A percentile compares a stretch with the other conserved stretches of the same genome.
These are phyloP conservation scores for Suillus fuscotomentosus DNA, from an alignment of 768 basidiomycete genomes.

Conservation along the genomic window DNA sequence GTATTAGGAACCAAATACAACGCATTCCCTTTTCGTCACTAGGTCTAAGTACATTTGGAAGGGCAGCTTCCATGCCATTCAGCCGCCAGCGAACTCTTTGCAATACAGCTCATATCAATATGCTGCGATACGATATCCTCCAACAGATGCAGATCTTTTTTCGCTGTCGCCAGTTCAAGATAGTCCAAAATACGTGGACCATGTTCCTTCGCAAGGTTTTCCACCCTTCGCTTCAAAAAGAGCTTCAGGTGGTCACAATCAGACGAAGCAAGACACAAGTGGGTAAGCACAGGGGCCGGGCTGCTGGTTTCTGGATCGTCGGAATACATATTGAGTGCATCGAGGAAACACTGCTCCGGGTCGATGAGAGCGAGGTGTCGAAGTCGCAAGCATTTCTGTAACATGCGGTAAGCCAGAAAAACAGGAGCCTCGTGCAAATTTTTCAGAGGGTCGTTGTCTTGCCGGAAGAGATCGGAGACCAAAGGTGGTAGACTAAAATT, in stretches of 20 bases:
- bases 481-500: background rate
- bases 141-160: background rate
- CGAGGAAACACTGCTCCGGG: slow-evolving; percentile 2
- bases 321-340: slow-evolving; percentile 4
- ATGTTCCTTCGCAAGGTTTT: background rate
- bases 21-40: slow-evolving; percentile 5
- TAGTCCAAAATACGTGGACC: background rate
- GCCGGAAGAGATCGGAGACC: background rate
- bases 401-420: background rate
- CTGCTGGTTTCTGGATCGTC: background rate
- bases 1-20: slow-evolving; percentile 8
- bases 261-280: background rate
- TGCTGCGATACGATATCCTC: background rate
- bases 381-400: background rate
- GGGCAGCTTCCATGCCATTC: background rate
- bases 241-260: background rate
- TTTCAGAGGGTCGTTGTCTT: background rate
- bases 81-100: background rate
- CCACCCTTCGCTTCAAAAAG: background rate
- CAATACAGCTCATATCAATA: background rate
- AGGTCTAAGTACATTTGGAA: background rate
- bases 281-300: background rate
- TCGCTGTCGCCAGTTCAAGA: background rate
- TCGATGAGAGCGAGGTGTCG: background rate
- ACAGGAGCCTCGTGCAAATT: no score